These are phyloP conservation scores for Russula abietina DNA, from an alignment of 768 basidiomycete species.

Conservation along the genomic window DNA sequence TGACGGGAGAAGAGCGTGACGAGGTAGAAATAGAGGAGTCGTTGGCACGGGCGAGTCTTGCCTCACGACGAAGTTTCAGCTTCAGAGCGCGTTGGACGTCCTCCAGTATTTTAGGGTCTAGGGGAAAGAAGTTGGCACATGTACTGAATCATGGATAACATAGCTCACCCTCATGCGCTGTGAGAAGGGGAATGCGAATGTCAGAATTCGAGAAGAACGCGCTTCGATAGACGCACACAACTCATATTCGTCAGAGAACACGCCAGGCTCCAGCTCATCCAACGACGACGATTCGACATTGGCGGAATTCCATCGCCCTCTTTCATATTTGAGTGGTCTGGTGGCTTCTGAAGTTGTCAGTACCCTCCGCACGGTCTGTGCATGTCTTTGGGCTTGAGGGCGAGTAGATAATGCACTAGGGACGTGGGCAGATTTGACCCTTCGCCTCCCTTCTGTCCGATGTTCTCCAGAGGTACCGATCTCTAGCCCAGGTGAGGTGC, in stretches of 20 bases:
- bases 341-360: slow-evolving; percentile 15
- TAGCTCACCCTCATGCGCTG: slow-evolving; percentile 68
- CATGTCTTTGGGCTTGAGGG: slow-evolving; percentile 16
- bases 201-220: neutral
- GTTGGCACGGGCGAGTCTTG: slow-evolving; percentile 38
- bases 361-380: slow-evolving; percentile 18
- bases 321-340: slow-evolving; percentile 18
- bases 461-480: slow-evolving; percentile 4
- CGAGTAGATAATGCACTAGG: slow-evolving; percentile 7
- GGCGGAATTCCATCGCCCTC: slow-evolving; percentile 6
- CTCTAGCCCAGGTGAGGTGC: slow-evolving; percentile 16
- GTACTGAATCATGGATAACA: neutral
- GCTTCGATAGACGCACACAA: slow-evolving; percentile 48
- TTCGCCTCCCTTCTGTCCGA: slow-evolving; percentile 28
- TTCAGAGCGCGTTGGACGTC: slow-evolving; percentile 73
- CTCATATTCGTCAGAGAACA: slow-evolving; percentile 73
- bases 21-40: slow-evolving; percentile 27
- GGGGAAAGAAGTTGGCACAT: slow-evolving; percentile 19
- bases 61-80: slow-evolving; percentile 69
- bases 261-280: slow-evolving; percentile 23
- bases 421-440: slow-evolving; percentile 31
- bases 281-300: slow-evolving; percentile 17
- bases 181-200: slow-evolving; percentile 20
- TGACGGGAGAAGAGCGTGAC: slow-evolving; percentile 23
- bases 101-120: slow-evolving; percentile 75